Conservation (phyloP, 225 moss, liverwort and hornwort species). For the Climacium dendroides region DNA sequence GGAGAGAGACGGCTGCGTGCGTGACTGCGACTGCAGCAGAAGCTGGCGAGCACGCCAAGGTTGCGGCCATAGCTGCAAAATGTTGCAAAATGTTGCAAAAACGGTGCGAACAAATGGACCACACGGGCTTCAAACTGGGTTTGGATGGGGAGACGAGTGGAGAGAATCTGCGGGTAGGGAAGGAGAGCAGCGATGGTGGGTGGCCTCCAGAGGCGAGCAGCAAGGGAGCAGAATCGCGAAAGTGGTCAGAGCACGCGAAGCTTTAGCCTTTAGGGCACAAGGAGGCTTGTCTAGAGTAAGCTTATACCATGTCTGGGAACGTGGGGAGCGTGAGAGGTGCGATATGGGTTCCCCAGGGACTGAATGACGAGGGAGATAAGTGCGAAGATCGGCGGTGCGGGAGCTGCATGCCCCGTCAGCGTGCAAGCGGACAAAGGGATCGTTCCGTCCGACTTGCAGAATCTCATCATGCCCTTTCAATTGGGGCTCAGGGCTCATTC, state of each 20-base stretch:
- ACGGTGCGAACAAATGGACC: too few species aligned
- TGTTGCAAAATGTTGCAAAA: neutral
- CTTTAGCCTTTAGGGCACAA: neutral
- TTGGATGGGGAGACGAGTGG: neutral
- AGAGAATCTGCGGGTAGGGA: neutral
- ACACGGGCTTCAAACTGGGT: neutral
- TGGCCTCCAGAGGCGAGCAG: neutral
- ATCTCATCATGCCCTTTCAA: neutral
- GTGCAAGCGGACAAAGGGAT: neutral
- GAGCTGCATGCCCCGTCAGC: neutral
- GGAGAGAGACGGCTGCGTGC: neutral
- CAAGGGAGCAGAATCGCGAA: neutral
- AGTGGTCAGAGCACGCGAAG: too few species aligned
- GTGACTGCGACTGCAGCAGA: neutral
- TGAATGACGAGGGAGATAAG: neutral
- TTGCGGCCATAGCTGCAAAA: conserved; percentile 10
- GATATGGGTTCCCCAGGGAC: neutral
- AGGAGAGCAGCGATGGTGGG: neutral
- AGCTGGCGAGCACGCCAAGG: neutral
- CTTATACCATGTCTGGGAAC: neutral
- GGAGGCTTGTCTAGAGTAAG: too few species aligned
- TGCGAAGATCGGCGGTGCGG: neutral
- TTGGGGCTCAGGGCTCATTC: neutral
- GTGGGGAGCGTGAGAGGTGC: too few species aligned
- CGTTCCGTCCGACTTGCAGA: neutral